Evolutionary conservation across 1,284 basidiomycete genomes (phyloP).

Genomic region (Kwoniella shivajii): DNA sequence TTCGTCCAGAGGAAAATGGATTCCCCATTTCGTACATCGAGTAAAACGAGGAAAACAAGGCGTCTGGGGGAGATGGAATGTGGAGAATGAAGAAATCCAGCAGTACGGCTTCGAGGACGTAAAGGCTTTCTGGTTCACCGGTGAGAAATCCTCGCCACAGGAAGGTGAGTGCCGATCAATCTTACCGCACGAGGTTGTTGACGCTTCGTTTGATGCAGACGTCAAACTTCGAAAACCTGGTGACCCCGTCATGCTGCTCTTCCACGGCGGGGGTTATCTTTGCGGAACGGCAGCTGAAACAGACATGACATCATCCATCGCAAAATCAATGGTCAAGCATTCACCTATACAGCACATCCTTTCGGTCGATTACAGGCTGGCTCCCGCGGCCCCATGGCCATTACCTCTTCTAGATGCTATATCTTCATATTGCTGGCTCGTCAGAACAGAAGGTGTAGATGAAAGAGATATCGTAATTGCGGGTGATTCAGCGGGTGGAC

Average conservation of each 20-base stretch:
- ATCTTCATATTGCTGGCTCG: conserved; percentile 65
- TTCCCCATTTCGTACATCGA: conserved; percentile 37
- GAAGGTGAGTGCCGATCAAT: conserved; percentile 17
- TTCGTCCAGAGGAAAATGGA: conserved; percentile 35
- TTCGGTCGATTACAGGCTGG: conserved; percentile 46
- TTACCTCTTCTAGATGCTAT: conserved; percentile 66
- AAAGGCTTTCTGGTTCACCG: conserved; percentile 47
- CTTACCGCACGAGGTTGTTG: neutral
- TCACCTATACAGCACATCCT: conserved; percentile 48
- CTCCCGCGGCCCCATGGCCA: conserved; percentile 59
- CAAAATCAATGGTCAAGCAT: conserved; percentile 39
- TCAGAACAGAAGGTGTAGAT: conserved; percentile 56
- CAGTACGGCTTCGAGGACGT: conserved; percentile 39
- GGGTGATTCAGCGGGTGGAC: conserved; percentile 72
- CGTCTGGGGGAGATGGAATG: conserved; percentile 38
- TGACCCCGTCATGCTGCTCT: conserved; percentile 43
- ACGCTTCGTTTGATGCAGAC: conserved; percentile 5
- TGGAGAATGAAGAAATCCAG: conserved; percentile 6
- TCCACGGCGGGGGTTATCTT: conserved; percentile 50
- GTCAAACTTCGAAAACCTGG: conserved; percentile 23
- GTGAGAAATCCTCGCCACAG: conserved; percentile 28
- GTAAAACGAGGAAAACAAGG: conserved; percentile 3
- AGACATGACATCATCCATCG: conserved; percentile 41
- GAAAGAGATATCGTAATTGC: conserved; percentile 65
- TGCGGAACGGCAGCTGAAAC: conserved; percentile 47